phyloP scores from a whole-genome alignment of 2,329 filamentous ascomycete genomes.

The Aureobasidium zeae region DNA sequence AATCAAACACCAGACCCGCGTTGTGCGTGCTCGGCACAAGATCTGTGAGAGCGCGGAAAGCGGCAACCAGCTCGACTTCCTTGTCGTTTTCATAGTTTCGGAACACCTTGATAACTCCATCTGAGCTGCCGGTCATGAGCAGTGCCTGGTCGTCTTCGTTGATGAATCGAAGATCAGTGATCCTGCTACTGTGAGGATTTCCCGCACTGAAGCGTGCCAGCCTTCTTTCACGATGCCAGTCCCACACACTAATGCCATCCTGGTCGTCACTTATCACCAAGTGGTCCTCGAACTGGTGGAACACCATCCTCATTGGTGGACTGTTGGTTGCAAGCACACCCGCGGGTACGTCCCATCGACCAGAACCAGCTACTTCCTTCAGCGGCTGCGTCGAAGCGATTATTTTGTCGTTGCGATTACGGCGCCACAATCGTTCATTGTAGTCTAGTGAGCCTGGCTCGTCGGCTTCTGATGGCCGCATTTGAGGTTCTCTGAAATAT shows the following conservation, averaged over 20 bases:
- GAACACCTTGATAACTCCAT: conserved; percentile 89
- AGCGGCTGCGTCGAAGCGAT: conserved; percentile 87
- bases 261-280: conserved; percentile 87
- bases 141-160: conserved; percentile 97
- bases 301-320: conserved; percentile 86
- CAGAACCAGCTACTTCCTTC: conserved; percentile 76
- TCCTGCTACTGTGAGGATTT: conserved; percentile 81
- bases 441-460: conserved; percentile 95
- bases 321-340: conserved; percentile 81
- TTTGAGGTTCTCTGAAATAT: conserved; percentile 96
- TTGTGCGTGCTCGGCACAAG: conserved; percentile 80
- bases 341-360: conserved; percentile 76
- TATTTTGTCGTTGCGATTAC: conserved; percentile 86
- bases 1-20: conserved; percentile 93
- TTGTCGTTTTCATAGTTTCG: conserved; percentile 75
- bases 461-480: conserved; percentile 92
- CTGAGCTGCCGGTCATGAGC: conserved; percentile 87
- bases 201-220: conserved; percentile 86
- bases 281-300: conserved; percentile 97
- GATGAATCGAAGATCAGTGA: conserved; percentile 93
- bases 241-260: conserved; percentile 82
- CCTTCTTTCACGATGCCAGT: conserved; percentile 70
- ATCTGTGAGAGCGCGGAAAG: conserved; percentile 86
- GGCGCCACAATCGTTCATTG: conserved; percentile 86
- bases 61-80: conserved; percentile 74